These are phyloP conservation scores for Aspergillus bridgeri DNA, from an alignment of 495 filamentous ascomycete genomes.

Conservation along the genomic window DNA sequence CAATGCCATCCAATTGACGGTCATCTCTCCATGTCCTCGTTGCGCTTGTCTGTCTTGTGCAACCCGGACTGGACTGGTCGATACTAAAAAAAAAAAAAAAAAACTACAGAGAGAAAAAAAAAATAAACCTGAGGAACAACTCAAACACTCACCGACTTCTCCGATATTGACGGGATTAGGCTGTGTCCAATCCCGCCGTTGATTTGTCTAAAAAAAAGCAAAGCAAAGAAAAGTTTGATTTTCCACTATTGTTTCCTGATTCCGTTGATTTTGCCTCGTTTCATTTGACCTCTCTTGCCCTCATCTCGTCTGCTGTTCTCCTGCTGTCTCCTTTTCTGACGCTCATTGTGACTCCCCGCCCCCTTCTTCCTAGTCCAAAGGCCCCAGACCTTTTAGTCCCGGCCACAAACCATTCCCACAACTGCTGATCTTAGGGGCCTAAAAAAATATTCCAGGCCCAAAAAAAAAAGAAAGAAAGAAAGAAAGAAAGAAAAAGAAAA, in stretches of 20 bases:
- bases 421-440: constrained; percentile 10
- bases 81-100: not conserved
- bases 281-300: not conserved
- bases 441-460: too few species aligned
- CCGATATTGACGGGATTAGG: not conserved
- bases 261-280: constrained; percentile 16
- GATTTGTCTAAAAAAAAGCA: not conserved
- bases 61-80: constrained; percentile 7
- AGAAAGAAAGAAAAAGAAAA: too few species aligned
- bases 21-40: constrained; percentile 11
- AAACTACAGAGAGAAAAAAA: too few species aligned
- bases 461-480: too few species aligned
- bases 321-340: constrained; percentile 1
- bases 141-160: constrained; percentile 26
- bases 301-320: constrained; percentile 3
- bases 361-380: not conserved
- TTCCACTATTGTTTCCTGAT: constrained; percentile 4
- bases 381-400: not conserved
- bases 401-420: constrained; percentile 2
- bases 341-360: not conserved
- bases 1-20: constrained; percentile 1
- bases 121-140: constrained; percentile 14
- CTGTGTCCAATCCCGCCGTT: not conserved
- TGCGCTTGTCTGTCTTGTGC: constrained; percentile 9
- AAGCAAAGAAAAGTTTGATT: not conserved